Evolutionary conservation across 345 rosid species (phyloP).

Genomic region (Boechera divaricarpa): DNA sequence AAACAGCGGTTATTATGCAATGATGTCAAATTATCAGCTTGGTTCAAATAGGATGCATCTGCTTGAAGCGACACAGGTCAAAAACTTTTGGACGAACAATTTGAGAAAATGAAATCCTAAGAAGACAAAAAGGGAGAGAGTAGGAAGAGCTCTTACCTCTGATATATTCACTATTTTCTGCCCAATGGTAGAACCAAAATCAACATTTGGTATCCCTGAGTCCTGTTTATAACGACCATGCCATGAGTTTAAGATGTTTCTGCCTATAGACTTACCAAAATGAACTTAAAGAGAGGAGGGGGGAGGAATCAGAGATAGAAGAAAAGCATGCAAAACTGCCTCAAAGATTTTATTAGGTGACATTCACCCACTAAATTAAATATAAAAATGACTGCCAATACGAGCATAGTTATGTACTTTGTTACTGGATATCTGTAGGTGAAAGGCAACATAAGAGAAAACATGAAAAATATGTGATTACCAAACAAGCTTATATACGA

Average conservation of each 20-base stretch:
- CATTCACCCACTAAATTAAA: constrained; percentile 5
- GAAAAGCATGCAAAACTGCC: constrained; percentile 30
- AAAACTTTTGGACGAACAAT: neutral
- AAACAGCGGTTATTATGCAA: neutral
- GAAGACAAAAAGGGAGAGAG: constrained; percentile 27
- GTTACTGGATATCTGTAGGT: constrained; percentile 9
- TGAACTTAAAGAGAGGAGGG: neutral
- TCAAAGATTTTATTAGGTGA: constrained; percentile 7
- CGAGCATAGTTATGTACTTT: neutral
- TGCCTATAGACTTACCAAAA: constrained; percentile 3
- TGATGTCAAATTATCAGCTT: constrained; percentile 8
- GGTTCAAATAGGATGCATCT: constrained; percentile 19
- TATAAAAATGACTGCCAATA: constrained; percentile 1
- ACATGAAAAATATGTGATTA: neutral
- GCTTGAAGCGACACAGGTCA: neutral
- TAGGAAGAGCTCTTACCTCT: constrained; percentile 64
- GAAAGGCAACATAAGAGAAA: constrained; percentile 13
- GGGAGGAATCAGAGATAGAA: neutral
- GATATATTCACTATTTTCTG: constrained; percentile 58
- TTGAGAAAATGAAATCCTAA: constrained; percentile 25
- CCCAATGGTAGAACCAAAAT: constrained; percentile 78
- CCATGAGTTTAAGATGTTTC: constrained; percentile 32
- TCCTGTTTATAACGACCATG: constrained; percentile 52
- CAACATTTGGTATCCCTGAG: constrained; percentile 55
- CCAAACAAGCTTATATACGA: constrained; percentile 11